These are phyloP conservation scores for Sisymbrium irio DNA, from an alignment of 345 rosid species.

Conservation along the genomic window DNA sequence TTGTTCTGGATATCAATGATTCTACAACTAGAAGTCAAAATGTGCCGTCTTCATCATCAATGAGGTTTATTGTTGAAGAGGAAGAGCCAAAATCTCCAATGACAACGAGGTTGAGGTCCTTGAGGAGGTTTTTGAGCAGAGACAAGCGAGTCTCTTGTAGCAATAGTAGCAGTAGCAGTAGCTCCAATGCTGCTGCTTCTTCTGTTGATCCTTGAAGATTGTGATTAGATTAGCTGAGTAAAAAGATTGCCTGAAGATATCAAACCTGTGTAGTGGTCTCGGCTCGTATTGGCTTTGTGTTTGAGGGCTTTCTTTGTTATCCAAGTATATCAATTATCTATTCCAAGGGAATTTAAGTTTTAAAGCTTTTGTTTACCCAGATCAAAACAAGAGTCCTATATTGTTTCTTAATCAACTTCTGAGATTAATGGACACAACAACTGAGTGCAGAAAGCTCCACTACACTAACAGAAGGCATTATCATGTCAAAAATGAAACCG, in stretches of 20 bases:
- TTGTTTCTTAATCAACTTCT: not conserved
- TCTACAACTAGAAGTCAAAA: conserved; percentile 44
- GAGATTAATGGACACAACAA: not conserved
- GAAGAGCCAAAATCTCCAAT: conserved; percentile 72
- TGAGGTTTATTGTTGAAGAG: conserved; percentile 42
- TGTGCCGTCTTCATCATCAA: conserved; percentile 24
- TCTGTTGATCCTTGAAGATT: conserved; percentile 46
- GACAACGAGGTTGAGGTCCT: conserved; percentile 71
- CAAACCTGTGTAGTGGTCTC: conserved; percentile 17
- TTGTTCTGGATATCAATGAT: conserved; percentile 49
- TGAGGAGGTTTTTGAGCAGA: conserved; percentile 78
- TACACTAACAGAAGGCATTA: not conserved
- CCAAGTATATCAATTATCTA: conserved; percentile 9
- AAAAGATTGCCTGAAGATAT: conserved; percentile 28
- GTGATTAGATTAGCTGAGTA: conserved; percentile 19
- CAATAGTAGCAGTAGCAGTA: conserved; percentile 32
- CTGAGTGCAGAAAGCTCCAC: not conserved
- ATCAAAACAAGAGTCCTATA: not conserved
- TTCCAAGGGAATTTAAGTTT: not conserved
- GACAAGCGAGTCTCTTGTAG: conserved; percentile 61
- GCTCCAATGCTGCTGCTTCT: conserved; percentile 47
- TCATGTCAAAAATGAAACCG: not conserved
- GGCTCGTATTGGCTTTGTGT: conserved; percentile 22
- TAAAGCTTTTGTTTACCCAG: not conserved
- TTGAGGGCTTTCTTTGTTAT: conserved; percentile 20